Evolutionary conservation across 2,329 filamentous ascomycete genomes (phyloP).

Genomic region (Aspergillus aculeatinus): DNA sequence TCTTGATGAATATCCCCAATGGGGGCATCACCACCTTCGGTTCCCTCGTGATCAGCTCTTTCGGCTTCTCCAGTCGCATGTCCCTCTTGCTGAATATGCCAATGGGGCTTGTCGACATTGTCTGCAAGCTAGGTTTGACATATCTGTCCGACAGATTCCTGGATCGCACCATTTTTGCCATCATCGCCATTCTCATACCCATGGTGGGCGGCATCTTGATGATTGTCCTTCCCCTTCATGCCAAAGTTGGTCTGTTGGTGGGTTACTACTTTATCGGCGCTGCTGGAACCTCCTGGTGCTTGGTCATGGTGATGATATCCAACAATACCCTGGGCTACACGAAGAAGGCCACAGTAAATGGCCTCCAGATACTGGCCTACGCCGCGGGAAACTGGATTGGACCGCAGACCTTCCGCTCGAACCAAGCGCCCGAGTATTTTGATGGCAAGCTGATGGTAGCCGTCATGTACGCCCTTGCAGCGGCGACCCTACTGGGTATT

Average conservation of each 20-base stretch:
- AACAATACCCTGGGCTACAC: not conserved
- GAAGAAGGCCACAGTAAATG: not conserved
- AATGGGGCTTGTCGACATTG: not conserved
- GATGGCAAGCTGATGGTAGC: not conserved
- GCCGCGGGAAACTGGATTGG: not conserved
- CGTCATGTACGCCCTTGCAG: not conserved
- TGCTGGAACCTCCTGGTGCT: not conserved
- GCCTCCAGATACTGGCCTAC: not conserved
- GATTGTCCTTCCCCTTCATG: not conserved
- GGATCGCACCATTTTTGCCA: not conserved
- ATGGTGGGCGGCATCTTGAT: not conserved
- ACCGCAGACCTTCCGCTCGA: not conserved
- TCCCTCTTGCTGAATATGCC: not conserved
- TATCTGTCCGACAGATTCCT: not conserved
- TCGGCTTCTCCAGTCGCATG: not conserved
- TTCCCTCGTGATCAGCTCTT: not conserved
- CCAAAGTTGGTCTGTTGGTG: not conserved
- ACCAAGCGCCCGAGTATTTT: not conserved
- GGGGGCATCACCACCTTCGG: conserved; percentile 20
- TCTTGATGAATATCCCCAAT: conserved; percentile 19
- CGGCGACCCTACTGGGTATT: not conserved
- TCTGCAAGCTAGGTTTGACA: not conserved
- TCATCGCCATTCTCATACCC: not conserved
- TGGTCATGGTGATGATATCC: not conserved
- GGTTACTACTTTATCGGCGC: not conserved